phyloP scores from a whole-genome alignment of 768 basidiomycete genomes.

The Termitomyces titanicus region DNA sequence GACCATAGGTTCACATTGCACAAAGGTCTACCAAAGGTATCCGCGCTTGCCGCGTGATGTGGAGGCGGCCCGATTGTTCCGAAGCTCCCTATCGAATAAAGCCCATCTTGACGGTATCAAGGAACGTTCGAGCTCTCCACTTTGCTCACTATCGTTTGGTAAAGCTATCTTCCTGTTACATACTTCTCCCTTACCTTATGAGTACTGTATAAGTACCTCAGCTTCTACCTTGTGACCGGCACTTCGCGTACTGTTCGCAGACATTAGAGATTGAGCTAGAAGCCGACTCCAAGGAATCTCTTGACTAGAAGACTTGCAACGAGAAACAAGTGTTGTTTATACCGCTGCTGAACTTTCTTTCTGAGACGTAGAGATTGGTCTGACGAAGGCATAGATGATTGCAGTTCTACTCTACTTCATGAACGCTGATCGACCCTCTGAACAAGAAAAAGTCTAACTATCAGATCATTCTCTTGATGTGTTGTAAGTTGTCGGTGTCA shows the following conservation, averaged over 20 bases:
- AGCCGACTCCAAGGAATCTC: not conserved
- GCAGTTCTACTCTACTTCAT: not conserved
- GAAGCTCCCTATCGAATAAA: no score
- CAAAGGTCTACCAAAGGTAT: no score
- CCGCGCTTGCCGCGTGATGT: no score
- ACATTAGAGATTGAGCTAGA: not conserved
- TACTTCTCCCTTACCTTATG: no score
- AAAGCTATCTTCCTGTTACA: no score
- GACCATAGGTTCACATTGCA: no score
- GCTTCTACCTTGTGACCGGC: not conserved
- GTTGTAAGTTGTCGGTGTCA: slow-evolving; percentile 38
- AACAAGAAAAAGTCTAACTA: slow-evolving; percentile 59
- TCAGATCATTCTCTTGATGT: slow-evolving; percentile 70
- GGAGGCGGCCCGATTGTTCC: no score
- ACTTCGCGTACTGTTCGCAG: not conserved
- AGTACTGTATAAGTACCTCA: slow-evolving; percentile 2
- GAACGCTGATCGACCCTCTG: not conserved
- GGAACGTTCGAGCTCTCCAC: no score
- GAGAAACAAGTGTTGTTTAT: slow-evolving; percentile 48
- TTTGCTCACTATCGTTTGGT: not conserved
- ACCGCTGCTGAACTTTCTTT: slow-evolving; percentile 57
- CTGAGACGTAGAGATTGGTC: slow-evolving; percentile 44
- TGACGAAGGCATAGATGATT: slow-evolving; percentile 46
- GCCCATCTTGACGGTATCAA: no score
- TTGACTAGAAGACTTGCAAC: slow-evolving; percentile 19